Evolutionary conservation across 768 basidiomycete genomes (phyloP), one percentile per base, ranked within the genome.

Genomic region (Boletus sp.): DNA sequence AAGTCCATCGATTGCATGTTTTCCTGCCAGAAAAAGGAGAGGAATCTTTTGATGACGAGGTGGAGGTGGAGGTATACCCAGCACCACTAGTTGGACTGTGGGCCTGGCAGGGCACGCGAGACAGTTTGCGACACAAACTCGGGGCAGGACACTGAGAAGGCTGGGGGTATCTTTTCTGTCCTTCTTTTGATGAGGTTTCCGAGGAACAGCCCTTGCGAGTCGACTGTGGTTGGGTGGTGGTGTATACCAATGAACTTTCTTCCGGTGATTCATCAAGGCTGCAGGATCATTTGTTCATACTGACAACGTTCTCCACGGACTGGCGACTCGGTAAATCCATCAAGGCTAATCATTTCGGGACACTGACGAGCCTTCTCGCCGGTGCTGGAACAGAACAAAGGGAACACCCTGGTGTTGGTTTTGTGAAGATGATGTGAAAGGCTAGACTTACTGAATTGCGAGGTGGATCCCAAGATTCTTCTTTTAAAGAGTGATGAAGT

Each of bases 271-370:
- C 7, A 63, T 63, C 42, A 69, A 44, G 12, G 62, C 57, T 0
- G 67, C 65, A 1, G 69, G 69, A 46, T 69, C 69, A 14, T 59
- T 58, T 1, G 68, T 71, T 50, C 41, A 49, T 61, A 69, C 1
- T 42, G 33, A 40, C 68, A 69, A 2, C 33, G 47, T 36, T 47
- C 44, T 32, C 30, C 55, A 7, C 5, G 7, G 6, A 24, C 7
- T 30, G 41, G 20, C 18, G 39, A 47, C 15, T 17, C 60, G 14
- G 20, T 4, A n/a, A 18, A 29, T 39, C 24, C n/a, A n/a, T 18
- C 20, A 18, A n/a, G 5, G 30, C 0, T 11, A 11, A 52, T 2
- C 50, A 33, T 44, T 4, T 67, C 36, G 29, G 55, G 60, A 33
- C 65, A 67, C 0, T 35, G 20, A 18, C 55, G 42, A 14, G 17